Evolutionary conservation across 1,284 basidiomycete genomes (phyloP).

Genomic region (Butyriboletus regius): DNA sequence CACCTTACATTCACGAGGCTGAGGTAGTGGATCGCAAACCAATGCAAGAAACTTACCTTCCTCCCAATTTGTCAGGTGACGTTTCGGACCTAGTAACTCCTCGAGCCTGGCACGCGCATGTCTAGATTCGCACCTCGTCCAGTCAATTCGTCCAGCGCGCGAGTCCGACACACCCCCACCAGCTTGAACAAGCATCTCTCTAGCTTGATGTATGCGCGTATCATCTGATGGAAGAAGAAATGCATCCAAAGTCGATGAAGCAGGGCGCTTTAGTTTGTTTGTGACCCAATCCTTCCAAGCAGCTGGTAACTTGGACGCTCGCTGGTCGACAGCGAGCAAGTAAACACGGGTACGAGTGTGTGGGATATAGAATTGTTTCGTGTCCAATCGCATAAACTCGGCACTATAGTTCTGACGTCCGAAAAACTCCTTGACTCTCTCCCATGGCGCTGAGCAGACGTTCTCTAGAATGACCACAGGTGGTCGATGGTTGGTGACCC

Average conservation of each 20-base stretch:
- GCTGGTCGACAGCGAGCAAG: slow-evolving; percentile 68
- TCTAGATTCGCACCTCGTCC: slow-evolving; percentile 86
- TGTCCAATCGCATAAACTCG: slow-evolving; percentile 69
- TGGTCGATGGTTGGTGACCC: slow-evolving; percentile 82
- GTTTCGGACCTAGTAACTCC: slow-evolving; percentile 73
- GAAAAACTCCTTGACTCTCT: slow-evolving; percentile 69
- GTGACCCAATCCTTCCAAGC: slow-evolving; percentile 65
- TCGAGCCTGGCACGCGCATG: slow-evolving; percentile 84
- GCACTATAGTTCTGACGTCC: slow-evolving; percentile 74
- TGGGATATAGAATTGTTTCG: slow-evolving; percentile 89
- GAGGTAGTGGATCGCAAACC: not conserved
- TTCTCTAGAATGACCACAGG: slow-evolving; percentile 90
- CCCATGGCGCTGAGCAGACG: slow-evolving; percentile 88
- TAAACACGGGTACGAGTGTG: slow-evolving; percentile 89
- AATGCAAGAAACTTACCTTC: slow-evolving; percentile 51
- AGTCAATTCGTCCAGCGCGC: slow-evolving; percentile 71
- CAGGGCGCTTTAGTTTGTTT: slow-evolving; percentile 67
- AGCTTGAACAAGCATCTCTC: slow-evolving; percentile 73
- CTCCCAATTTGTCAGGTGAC: slow-evolving; percentile 88
- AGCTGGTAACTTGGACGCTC: slow-evolving; percentile 52
- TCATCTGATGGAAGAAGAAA: slow-evolving; percentile 89
- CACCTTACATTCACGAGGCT: slow-evolving; percentile 42
- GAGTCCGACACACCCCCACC: slow-evolving; percentile 54
- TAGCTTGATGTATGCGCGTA: slow-evolving; percentile 80
- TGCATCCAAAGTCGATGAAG: slow-evolving; percentile 82